Evolutionary conservation across 441 rosid species (phyloP).

Genomic region (Adansonia grandidieri): DNA sequence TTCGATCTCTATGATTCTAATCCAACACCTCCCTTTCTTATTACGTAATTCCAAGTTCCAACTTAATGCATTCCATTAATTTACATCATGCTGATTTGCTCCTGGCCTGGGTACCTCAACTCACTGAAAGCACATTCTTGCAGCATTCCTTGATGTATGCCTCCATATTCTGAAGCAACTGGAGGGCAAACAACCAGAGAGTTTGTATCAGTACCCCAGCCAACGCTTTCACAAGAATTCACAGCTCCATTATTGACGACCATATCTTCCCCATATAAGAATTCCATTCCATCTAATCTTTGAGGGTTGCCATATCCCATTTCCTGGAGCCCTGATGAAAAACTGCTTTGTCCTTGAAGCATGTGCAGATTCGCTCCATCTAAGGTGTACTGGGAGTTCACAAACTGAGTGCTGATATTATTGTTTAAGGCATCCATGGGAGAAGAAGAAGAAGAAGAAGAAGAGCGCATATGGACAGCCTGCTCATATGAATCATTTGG

Average conservation of each 20-base stretch:
- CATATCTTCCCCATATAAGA: conserved; percentile 42
- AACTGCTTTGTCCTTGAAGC: conserved; percentile 39
- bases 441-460: conserved; percentile 41
- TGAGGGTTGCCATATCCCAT: conserved; percentile 30
- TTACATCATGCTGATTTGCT: conserved; percentile 17
- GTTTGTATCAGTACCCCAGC: conserved; percentile 38
- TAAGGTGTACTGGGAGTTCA: conserved; percentile 28
- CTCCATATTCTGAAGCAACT: conserved; percentile 34
- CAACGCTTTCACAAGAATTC: conserved; percentile 23
- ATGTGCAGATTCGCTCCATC: conserved; percentile 32
- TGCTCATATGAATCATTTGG: conserved; percentile 35
- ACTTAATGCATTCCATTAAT: background rate
- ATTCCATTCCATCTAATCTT: conserved; percentile 50
- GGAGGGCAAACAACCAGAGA: conserved; percentile 35
- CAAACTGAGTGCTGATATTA: conserved; percentile 25
- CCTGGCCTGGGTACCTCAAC: conserved; percentile 32
- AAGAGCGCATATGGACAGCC: conserved; percentile 21
- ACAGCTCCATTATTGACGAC: conserved; percentile 5
- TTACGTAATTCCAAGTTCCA: background rate
- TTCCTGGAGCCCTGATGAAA: conserved; percentile 38
- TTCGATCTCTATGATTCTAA: conserved; percentile 7
- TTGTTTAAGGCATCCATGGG: conserved; percentile 31
- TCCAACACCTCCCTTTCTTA: conserved; percentile 19
- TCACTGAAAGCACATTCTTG: conserved; percentile 31
- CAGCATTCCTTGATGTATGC: conserved; percentile 33